Conservation (phyloP, 192 early-diverging fungal genomes). For the Backusella westeae region DNA sequence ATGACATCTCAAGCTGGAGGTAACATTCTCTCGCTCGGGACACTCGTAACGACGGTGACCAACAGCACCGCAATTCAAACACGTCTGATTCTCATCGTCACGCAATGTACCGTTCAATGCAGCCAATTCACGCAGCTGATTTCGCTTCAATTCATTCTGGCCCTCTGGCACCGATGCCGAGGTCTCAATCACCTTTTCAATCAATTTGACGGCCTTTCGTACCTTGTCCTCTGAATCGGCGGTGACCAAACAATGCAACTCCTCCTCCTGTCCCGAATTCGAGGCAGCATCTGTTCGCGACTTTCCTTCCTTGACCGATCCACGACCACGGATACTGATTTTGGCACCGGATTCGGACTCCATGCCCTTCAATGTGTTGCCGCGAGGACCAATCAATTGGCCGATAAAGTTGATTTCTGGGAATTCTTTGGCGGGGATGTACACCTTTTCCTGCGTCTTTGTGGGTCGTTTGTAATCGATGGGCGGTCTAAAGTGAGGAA, state of each 20-base stretch:
- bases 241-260: slow-evolving; percentile 88
- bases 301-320: slow-evolving; percentile 96
- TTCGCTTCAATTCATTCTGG: slow-evolving; percentile 93
- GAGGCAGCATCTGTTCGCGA: slow-evolving; percentile 51
- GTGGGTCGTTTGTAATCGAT: slow-evolving; percentile 84
- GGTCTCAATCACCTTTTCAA: slow-evolving; percentile 93
- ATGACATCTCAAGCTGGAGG: slow-evolving; percentile 80
- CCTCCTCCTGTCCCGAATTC: slow-evolving; percentile 66
- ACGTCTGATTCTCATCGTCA: slow-evolving; percentile 93
- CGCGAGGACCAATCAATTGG: slow-evolving; percentile 93
- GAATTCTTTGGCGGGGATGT: slow-evolving; percentile 92
- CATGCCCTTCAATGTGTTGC: slow-evolving; percentile 95
- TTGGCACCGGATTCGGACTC: slow-evolving; percentile 92
- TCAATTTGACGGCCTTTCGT: slow-evolving; percentile 76
- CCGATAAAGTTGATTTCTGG: slow-evolving; percentile 99
- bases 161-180: slow-evolving; percentile 91
- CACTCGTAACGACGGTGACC: slow-evolving; percentile 94
- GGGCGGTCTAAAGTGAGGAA: slow-evolving; percentile 86
- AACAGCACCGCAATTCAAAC: slow-evolving; percentile 87
- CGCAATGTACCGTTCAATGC: slow-evolving; percentile 94
- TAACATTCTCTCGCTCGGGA: slow-evolving; percentile 84
- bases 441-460: slow-evolving; percentile 89
- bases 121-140: slow-evolving; percentile 93
- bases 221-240: slow-evolving; percentile 91
- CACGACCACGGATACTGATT: slow-evolving; percentile 94